Evolutionary conservation across 163 green algal species (phyloP).

Genomic region (Scenedesmus sp.): DNA sequence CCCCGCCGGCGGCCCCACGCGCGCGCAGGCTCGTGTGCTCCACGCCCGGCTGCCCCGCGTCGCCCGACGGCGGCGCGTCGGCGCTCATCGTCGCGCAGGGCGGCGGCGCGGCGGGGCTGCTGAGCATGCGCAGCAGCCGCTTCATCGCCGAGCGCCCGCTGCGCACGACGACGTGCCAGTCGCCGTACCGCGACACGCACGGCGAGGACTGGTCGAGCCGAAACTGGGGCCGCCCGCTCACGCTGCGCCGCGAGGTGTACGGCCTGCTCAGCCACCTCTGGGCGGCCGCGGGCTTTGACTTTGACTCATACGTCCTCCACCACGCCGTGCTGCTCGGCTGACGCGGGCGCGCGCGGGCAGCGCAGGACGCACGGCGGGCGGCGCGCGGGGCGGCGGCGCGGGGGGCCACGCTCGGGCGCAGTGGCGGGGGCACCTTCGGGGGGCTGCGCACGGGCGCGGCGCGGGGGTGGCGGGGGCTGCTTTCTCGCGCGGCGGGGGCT

Average conservation of each 20-base stretch:
- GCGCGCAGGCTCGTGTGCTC: too few relatives aligned
- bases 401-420: too few relatives aligned
- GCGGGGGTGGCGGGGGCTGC: too few relatives aligned
- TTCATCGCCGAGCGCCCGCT: not conserved
- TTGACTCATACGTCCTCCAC: constrained; percentile 37
- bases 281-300: constrained; percentile 20
- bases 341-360: too few relatives aligned
- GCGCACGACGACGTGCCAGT: not conserved
- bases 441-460: too few relatives aligned
- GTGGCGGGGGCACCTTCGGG: too few relatives aligned
- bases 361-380: too few relatives aligned
- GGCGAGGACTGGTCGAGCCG: constrained; percentile 2
- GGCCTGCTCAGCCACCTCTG: constrained; percentile 17
- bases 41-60: too few relatives aligned
- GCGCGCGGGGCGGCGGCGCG: too few relatives aligned
- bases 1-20: too few relatives aligned
- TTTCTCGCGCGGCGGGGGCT: too few relatives aligned
- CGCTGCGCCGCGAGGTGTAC: constrained; percentile 10
- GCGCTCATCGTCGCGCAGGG: not conserved
- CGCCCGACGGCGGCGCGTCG: too few relatives aligned
- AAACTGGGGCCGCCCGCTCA: constrained; percentile 33
- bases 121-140: constrained; percentile 9
- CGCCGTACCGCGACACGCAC: constrained; percentile 15
- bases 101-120: constrained; percentile 6
- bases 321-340: constrained; percentile 6